A percentile compares a stretch with the other conserved stretches of the same genome.
These are phyloP conservation scores for Funneliformis geosporum DNA, from an alignment of 192 early-diverging fungal genomes.

Conservation along the genomic window DNA sequence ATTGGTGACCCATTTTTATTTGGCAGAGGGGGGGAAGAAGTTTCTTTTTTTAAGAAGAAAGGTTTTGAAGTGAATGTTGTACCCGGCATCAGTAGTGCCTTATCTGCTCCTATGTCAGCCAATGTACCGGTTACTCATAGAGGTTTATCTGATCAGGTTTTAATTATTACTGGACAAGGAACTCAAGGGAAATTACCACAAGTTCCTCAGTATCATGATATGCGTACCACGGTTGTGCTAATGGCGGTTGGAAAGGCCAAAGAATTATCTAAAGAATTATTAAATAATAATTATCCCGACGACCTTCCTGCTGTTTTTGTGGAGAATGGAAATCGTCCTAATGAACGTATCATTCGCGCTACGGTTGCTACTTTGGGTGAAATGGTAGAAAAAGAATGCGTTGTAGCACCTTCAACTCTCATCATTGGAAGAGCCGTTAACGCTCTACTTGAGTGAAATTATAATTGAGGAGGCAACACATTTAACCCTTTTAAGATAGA, in stretches of 20 bases:
- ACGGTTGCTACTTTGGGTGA: slow-evolving; percentile 66
- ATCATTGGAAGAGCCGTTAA: slow-evolving; percentile 73
- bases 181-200: slow-evolving; percentile 76
- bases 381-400: slow-evolving; percentile 60
- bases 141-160: slow-evolving; percentile 82
- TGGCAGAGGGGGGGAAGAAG: slow-evolving; percentile 90
- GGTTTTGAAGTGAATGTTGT: slow-evolving; percentile 72
- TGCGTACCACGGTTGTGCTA: slow-evolving; percentile 78
- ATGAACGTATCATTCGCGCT: slow-evolving; percentile 70
- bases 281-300: slow-evolving; percentile 57
- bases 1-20: slow-evolving; percentile 93
- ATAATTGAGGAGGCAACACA: too few species aligned
- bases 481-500: neutral
- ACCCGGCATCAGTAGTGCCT: slow-evolving; percentile 76
- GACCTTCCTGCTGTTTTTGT: slow-evolving; percentile 76
- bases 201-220: slow-evolving; percentile 64
- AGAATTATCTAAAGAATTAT: slow-evolving; percentile 61
- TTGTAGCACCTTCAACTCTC: slow-evolving; percentile 76
- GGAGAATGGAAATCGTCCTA: slow-evolving; percentile 77
- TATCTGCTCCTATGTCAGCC: slow-evolving; percentile 73
- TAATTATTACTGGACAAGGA: slow-evolving; percentile 81
- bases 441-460: slow-evolving; percentile 27
- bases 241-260: slow-evolving; percentile 80
- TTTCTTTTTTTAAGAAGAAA: slow-evolving; percentile 66
- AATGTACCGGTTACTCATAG: slow-evolving; percentile 86